Conservation (phyloP, 2,329 filamentous ascomycete species). For the Hysterium pulicare region DNA sequence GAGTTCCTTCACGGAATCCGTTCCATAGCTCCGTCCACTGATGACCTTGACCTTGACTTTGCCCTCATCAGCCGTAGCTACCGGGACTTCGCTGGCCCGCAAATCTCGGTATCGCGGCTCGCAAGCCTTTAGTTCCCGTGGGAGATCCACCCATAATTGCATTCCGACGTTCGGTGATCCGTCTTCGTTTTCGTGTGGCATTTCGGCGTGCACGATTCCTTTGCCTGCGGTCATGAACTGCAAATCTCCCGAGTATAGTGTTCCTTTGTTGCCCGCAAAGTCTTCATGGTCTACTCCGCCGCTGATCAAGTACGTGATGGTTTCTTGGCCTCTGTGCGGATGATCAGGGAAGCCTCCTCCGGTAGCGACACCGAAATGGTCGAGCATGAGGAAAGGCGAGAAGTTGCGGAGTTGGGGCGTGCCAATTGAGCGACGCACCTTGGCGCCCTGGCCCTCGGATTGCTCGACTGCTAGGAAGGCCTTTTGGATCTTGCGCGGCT, state of each 20-base stretch:
- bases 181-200: conserved; percentile 77
- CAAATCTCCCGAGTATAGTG: conserved; percentile 80
- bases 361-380: conserved; percentile 78
- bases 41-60: conserved; percentile 86
- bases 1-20: conserved; percentile 83
- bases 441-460: conserved; percentile 81
- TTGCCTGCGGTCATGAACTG: conserved; percentile 97
- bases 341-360: conserved; percentile 91
- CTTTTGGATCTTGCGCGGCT: conserved; percentile 72
- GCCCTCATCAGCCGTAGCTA: conserved; percentile 66
- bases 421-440: conserved; percentile 83
- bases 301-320: conserved; percentile 83
- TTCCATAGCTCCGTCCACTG: conserved; percentile 75
- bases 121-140: conserved; percentile 74
- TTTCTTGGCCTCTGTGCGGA: conserved; percentile 77
- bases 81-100: conserved; percentile 72
- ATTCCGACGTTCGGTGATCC: conserved; percentile 78
- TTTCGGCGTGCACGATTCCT: conserved; percentile 93
- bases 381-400: conserved; percentile 92
- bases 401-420: conserved; percentile 80
- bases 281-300: conserved; percentile 90
- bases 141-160: conserved; percentile 94
- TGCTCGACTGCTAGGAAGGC: conserved; percentile 83
- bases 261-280: conserved; percentile 81
- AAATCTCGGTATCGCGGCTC: conserved; percentile 92